Conservation (phyloP, 106 monocot species). For the Dendrobium chrysotoxum region DNA sequence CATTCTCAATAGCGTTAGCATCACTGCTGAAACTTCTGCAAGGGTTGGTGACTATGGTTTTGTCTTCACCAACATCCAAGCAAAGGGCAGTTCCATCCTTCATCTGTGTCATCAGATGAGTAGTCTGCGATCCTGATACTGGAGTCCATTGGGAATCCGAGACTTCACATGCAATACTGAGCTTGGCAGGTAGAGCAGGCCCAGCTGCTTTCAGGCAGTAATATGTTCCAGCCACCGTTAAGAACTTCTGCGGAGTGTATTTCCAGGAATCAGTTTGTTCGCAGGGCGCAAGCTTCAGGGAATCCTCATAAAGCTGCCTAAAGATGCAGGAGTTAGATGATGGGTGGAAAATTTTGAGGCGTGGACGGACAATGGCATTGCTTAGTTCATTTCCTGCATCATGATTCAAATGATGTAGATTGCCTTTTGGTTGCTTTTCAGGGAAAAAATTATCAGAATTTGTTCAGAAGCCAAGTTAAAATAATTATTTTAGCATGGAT, state of each 20-base stretch:
- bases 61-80: conserved; percentile 8
- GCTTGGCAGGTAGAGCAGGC: neutral
- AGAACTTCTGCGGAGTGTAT: conserved; percentile 10
- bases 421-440: neutral
- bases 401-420: neutral
- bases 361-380: neutral
- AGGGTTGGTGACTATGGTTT: conserved; percentile 4
- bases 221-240: neutral
- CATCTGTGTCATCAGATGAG: neutral
- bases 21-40: neutral
- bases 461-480: neutral
- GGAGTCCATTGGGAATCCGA: conserved; percentile 5
- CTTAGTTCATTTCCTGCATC: neutral
- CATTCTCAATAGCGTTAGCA: neutral
- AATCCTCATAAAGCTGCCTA: neutral
- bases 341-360: conserved; percentile 1
- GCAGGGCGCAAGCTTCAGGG: conserved; percentile 2
- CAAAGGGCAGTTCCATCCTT: neutral
- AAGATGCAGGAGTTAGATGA: conserved; percentile 2
- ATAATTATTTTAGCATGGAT: too few species aligned
- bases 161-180: neutral
- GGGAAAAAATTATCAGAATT: neutral
- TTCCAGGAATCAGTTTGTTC: conserved; percentile 3
- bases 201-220: conserved; percentile 9
- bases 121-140: neutral